A percentile compares a stretch with the other conserved stretches of the same genome.
Evolutionary conservation across 495 filamentous ascomycete genomes (phyloP).

Genomic region (Penicillium daleae): DNA sequence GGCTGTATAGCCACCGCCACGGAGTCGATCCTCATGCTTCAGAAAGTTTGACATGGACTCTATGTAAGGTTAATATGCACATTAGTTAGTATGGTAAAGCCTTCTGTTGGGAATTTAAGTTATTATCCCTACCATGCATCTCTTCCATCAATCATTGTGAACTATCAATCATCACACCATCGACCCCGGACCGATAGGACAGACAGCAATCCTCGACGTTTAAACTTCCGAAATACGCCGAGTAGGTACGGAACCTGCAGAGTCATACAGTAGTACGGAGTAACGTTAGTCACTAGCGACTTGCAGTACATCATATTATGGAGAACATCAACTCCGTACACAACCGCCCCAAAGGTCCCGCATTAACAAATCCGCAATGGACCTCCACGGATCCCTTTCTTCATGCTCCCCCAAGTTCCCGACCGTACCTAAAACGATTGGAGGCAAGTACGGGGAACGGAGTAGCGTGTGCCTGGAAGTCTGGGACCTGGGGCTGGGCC

Average conservation of each 20-base stretch:
- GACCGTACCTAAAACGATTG: constrained; percentile 13
- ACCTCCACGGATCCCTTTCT: neutral
- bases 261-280: neutral
- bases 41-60: neutral
- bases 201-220: neutral
- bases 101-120: constrained; percentile 2
- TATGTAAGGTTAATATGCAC: neutral
- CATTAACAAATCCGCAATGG: constrained; percentile 1
- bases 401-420: neutral
- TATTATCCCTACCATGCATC: neutral
- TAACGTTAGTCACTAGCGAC: neutral
- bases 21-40: neutral
- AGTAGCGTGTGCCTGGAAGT: constrained; percentile 8
- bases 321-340: neutral
- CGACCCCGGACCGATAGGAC: neutral
- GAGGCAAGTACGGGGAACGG: constrained; percentile 13
- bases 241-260: neutral
- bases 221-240: constrained; percentile 25
- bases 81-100: neutral
- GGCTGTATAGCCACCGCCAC: constrained; percentile 11
- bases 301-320: neutral
- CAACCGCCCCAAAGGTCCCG: neutral
- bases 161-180: neutral
- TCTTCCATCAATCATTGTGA: neutral
- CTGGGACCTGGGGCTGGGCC: constrained; percentile 1